These are phyloP conservation scores for Amylostereum chailletii DNA, from an alignment of 1,284 basidiomycete species.

Conservation along the genomic window DNA sequence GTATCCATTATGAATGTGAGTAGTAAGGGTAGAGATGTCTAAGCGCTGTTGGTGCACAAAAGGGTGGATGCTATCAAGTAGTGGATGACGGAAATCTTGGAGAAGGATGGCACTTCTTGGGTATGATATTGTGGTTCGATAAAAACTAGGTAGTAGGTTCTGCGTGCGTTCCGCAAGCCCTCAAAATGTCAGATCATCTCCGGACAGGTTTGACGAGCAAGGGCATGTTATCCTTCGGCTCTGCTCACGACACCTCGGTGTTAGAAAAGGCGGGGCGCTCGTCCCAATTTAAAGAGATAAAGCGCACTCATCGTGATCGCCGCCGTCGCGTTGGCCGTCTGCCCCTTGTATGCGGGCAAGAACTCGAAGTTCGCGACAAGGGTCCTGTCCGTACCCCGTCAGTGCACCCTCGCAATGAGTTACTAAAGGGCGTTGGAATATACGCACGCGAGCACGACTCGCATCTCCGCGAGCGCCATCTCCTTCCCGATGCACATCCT, in stretches of 20 bases:
- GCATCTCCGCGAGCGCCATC: neutral
- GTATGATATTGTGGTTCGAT: too few relatives aligned
- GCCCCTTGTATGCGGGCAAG: slow-evolving; percentile 29
- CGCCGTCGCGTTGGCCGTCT: slow-evolving; percentile 27
- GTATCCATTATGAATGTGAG: too few relatives aligned
- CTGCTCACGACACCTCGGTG: neutral
- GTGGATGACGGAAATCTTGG: too few relatives aligned
- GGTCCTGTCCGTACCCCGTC: slow-evolving; percentile 15
- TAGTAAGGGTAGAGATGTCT: too few relatives aligned
- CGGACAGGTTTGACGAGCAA: slow-evolving; percentile 11
- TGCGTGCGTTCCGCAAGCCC: too few relatives aligned
- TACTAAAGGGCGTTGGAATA: neutral
- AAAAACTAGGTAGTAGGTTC: too few relatives aligned
- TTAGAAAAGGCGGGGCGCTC: neutral
- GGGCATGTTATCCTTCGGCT: slow-evolving; percentile 18
- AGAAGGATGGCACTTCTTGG: too few relatives aligned
- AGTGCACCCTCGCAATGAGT: neutral
- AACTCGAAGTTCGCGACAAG: slow-evolving; percentile 34
- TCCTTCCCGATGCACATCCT: neutral
- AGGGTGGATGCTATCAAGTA: too few relatives aligned
- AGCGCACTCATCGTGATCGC: slow-evolving; percentile 36
- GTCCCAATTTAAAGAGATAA: neutral
- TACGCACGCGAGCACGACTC: neutral
- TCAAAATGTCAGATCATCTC: too few relatives aligned
- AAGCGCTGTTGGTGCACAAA: too few relatives aligned